Conservation (phyloP, 1,284 basidiomycete species). For the Schizophyllum amplum region DNA sequence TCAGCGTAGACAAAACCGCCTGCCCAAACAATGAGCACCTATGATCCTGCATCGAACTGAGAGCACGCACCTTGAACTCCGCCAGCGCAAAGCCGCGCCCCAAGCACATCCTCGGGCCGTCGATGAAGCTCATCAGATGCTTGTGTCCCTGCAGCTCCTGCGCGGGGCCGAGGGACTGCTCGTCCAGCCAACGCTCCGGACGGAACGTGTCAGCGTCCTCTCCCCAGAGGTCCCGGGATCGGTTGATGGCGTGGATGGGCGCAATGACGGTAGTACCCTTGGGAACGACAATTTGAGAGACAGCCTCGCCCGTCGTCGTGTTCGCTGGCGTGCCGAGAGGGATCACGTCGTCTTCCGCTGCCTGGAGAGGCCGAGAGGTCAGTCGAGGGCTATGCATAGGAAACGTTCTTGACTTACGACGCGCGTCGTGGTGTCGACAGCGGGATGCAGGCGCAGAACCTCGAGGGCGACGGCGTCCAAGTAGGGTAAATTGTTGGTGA, state of each 20-base stretch:
- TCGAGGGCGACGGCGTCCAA: constrained; percentile 53
- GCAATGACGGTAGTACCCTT: constrained; percentile 36
- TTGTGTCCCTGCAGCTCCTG: constrained; percentile 31
- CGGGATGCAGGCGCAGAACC: constrained; percentile 35
- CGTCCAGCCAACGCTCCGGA: constrained; percentile 31
- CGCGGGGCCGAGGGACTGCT: constrained; percentile 14
- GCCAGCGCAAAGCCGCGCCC: constrained; percentile 33
- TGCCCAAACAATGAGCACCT: constrained; percentile 14
- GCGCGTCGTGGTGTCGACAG: constrained; percentile 30
- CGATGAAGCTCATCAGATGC: constrained; percentile 31
- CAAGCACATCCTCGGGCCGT: constrained; percentile 33
- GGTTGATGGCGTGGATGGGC: constrained; percentile 36
- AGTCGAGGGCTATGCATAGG: constrained; percentile 9
- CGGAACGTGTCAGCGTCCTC: constrained; percentile 28
- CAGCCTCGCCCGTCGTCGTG: constrained; percentile 27
- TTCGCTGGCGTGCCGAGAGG: constrained; percentile 37
- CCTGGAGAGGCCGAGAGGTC: constrained; percentile 23
- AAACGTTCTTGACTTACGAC: constrained; percentile 18
- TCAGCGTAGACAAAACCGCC: constrained; percentile 36
- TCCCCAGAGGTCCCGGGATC: constrained; percentile 40
- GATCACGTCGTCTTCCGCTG: constrained; percentile 42
- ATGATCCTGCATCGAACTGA: constrained; percentile 4
- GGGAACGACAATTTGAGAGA: constrained; percentile 32
- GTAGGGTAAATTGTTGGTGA: constrained; percentile 37
- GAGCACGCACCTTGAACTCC: constrained; percentile 37